A percentile compares a stretch with the other conserved stretches of the same genome.
Evolutionary conservation across 768 basidiomycete species (phyloP).

Genomic region (Agaricus subrufescens): DNA sequence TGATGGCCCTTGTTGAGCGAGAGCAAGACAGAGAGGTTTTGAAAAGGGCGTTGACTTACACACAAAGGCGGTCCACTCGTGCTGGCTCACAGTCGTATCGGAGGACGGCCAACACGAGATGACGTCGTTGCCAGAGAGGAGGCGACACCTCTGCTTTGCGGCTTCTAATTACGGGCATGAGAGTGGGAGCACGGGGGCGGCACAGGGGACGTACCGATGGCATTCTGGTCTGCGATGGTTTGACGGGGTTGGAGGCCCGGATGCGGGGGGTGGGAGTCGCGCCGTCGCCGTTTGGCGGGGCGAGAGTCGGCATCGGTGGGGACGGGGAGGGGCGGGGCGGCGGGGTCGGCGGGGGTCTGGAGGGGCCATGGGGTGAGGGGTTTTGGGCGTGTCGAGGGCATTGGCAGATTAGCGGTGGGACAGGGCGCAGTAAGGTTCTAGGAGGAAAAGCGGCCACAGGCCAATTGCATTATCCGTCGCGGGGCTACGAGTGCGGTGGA

Average conservation of each 20-base stretch:
- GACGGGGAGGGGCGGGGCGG: conserved; percentile 6
- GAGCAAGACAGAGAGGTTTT: conserved; percentile 10
- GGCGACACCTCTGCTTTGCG: conserved; percentile 48
- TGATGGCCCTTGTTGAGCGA: conserved; percentile 10
- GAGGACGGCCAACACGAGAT: conserved; percentile 72
- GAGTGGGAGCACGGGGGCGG: not conserved
- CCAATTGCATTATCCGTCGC: conserved; percentile 10
- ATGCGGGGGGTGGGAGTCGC: not conserved
- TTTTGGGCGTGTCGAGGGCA: conserved; percentile 12
- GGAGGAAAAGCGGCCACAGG: conserved; percentile 7
- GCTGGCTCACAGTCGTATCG: conserved; percentile 58
- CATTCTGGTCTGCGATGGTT: conserved; percentile 29
- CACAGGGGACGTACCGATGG: conserved; percentile 24
- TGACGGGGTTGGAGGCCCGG: conserved; percentile 26
- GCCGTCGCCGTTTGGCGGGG: conserved; percentile 14
- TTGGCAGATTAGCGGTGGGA: not conserved
- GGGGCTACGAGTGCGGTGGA: not conserved
- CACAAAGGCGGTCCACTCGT: conserved; percentile 71
- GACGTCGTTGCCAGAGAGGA: conserved; percentile 62
- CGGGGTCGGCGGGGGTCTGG: conserved; percentile 9
- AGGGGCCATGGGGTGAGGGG: conserved; percentile 14
- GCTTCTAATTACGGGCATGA: conserved; percentile 18
- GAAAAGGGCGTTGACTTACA: conserved; percentile 47
- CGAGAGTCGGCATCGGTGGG: conserved; percentile 9
- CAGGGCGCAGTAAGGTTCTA: conserved; percentile 1